A percentile compares a stretch with the other conserved stretches of the same genome.
phyloP scores from a whole-genome alignment of 1,284 basidiomycete genomes.

The Thelephora terrestris region DNA sequence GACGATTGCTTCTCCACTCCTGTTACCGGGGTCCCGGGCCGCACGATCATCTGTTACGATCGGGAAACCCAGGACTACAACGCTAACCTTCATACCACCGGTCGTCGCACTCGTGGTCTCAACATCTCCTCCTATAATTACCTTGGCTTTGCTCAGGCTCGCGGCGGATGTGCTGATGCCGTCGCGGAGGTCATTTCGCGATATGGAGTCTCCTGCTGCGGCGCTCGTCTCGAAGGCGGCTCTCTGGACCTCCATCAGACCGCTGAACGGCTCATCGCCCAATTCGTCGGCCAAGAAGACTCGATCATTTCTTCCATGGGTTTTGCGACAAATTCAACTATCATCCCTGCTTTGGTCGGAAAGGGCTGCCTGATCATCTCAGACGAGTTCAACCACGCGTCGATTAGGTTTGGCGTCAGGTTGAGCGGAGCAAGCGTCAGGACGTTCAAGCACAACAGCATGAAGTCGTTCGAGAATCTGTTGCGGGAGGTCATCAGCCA shows the following conservation, averaged over 20 bases:
- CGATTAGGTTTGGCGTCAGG: constrained; percentile 88
- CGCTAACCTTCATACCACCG: constrained; percentile 71
- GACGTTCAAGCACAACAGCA: constrained; percentile 97
- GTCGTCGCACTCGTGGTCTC: constrained; percentile 77
- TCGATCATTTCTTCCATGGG: constrained; percentile 92
- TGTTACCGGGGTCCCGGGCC: constrained; percentile 90
- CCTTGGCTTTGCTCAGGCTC: constrained; percentile 93
- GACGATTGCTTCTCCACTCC: constrained; percentile 96
- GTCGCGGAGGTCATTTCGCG: constrained; percentile 74
- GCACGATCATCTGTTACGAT: constrained; percentile 85
- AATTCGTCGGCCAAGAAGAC: constrained; percentile 86
- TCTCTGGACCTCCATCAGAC: constrained; percentile 77
- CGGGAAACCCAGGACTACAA: constrained; percentile 80
- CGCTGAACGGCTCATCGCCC: constrained; percentile 82
- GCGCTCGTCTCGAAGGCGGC: constrained; percentile 76
- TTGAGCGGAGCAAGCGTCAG: constrained; percentile 85
- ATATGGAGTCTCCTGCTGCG: constrained; percentile 76
- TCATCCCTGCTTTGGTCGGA: constrained; percentile 83
- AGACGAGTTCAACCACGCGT: constrained; percentile 95
- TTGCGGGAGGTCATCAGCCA: constrained; percentile 92
- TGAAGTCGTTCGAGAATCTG: constrained; percentile 73
- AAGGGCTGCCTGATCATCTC: constrained; percentile 96
- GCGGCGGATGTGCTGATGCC: constrained; percentile 89
- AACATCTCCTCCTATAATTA: constrained; percentile 99
- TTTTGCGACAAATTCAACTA: constrained; percentile 96